phyloP scores from a whole-genome alignment of 306 rosid genomes.

The Vachellia pachyceras region DNA sequence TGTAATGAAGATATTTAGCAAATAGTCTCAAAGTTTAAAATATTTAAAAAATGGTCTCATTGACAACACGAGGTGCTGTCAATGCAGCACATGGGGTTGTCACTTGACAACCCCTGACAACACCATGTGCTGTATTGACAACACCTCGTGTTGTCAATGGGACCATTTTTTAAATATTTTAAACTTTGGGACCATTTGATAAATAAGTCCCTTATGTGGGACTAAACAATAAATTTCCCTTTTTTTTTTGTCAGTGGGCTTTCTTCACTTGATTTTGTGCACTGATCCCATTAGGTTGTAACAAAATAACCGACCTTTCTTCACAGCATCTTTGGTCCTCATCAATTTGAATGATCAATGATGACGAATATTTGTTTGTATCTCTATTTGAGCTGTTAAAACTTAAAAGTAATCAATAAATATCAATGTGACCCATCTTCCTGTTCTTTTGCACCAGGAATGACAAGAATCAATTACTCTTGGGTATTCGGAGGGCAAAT shows the following conservation, averaged over 20 bases:
- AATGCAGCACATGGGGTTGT: too few species aligned
- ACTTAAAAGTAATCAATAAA: background rate
- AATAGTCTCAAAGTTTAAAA: too few species aligned
- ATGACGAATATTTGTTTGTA: background rate
- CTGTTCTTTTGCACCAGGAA: slow-evolving; percentile 6
- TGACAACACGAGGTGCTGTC: too few species aligned
- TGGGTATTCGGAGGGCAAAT: slow-evolving; percentile 72
- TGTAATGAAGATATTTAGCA: too few species aligned
- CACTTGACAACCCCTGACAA: too few species aligned
- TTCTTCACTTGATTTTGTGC: background rate
- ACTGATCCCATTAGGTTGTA: background rate
- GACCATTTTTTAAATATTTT: too few species aligned
- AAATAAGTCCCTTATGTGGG: too few species aligned
- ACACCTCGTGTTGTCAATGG: too few species aligned
- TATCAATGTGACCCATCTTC: background rate
- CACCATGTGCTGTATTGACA: too few species aligned
- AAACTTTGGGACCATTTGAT: too few species aligned
- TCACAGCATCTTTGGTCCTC: background rate
- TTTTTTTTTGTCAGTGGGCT: slow-evolving; percentile 19
- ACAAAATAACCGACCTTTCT: background rate
- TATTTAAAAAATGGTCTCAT: too few species aligned
- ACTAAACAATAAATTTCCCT: too few species aligned
- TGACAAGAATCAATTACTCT: slow-evolving; percentile 24
- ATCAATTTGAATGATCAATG: background rate
- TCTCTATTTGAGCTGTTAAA: background rate